Base-by-base conservation (phyloP, 176 grass and related monocot species). In the Musa troglodytarum region DNA sequence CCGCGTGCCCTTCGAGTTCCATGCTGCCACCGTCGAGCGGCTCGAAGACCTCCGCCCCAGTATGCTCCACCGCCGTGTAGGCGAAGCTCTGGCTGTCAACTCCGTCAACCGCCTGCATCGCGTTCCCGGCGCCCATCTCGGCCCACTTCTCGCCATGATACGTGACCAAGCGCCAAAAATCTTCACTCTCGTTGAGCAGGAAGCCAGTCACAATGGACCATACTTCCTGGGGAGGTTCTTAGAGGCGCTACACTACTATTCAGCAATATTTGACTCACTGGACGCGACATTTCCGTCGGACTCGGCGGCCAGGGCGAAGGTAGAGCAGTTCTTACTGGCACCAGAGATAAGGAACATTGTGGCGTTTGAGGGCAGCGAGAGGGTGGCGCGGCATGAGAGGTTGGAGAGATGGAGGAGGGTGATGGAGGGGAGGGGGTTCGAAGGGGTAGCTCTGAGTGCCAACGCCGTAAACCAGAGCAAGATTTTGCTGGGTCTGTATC, bases 1-100 rank as follows among this genome's bases (percentile, higher is more conserved):
- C 76, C 75, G 85, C 53, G 88, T 92, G 34, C 68, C 83, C 62
- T 86, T 92, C 81, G 83, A 88, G 83, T 88, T 88, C 76, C 23
- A 51, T 68, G 19, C 13, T 10, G 81, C 83, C 21, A 81, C 81
- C 16, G 83, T 76, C 0, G 77, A 71, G 25, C 51, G 52, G 26
- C 73, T 92, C 3, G 86, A 92, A 16, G 81, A 86, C 3, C 65
- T 92, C 34, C 78, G 83, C 50, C 21, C 50, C 0, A 75, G 78
- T 13, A 72, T 74, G 54, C 83, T 92, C 23, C 86, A 70, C 1
- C 89, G 87, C 54, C 20, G 72, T 5, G 76, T 88, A 26, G 89
- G 86, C 43, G 86, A 86, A 78, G 89, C 83, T 15, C 89, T 92
- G 0, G 86, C 76, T 5, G 23, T 92, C 43, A 92, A 82, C 84